These are phyloP conservation scores for Clarireedia monteithiana DNA, from an alignment of 2,329 filamentous ascomycete species.

Conservation along the genomic window DNA sequence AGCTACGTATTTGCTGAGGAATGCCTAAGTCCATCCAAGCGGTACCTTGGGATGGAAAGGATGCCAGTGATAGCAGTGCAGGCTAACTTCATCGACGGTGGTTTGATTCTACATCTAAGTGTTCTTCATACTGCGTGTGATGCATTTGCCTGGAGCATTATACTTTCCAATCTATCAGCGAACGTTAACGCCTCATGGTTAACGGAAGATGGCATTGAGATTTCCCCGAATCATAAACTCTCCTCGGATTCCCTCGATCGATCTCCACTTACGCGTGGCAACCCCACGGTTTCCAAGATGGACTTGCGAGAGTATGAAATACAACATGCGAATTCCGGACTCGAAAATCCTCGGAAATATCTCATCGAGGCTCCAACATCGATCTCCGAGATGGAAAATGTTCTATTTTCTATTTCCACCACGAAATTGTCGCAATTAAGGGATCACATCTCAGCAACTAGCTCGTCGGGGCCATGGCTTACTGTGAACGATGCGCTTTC, in stretches of 20 bases:
- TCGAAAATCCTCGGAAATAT: neutral
- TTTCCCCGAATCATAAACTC: neutral
- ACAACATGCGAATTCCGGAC: neutral
- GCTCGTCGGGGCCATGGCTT: neutral
- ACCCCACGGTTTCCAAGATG: neutral
- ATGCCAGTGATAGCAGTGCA: neutral
- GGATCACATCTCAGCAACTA: neutral
- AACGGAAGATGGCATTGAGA: neutral
- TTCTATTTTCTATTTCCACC: neutral
- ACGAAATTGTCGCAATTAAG: neutral
- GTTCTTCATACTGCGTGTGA: conserved; percentile 3
- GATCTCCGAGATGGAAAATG: neutral
- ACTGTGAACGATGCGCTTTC: neutral
- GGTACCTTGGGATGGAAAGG: neutral
- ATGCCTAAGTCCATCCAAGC: neutral
- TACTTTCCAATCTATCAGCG: neutral
- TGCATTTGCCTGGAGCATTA: neutral
- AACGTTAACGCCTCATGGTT: conserved; percentile 2
- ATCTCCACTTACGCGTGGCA: conserved; percentile 1
- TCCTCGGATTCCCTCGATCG: neutral
- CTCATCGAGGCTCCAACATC: conserved; percentile 1
- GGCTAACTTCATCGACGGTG: conserved; percentile 3
- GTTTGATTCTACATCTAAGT: conserved; percentile 5
- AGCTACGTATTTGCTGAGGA: neutral
- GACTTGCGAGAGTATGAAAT: conserved; percentile 1